Evolutionary conservation across 176 grass and related monocot genomes (phyloP).

Genomic region (Avena atlantica): DNA sequence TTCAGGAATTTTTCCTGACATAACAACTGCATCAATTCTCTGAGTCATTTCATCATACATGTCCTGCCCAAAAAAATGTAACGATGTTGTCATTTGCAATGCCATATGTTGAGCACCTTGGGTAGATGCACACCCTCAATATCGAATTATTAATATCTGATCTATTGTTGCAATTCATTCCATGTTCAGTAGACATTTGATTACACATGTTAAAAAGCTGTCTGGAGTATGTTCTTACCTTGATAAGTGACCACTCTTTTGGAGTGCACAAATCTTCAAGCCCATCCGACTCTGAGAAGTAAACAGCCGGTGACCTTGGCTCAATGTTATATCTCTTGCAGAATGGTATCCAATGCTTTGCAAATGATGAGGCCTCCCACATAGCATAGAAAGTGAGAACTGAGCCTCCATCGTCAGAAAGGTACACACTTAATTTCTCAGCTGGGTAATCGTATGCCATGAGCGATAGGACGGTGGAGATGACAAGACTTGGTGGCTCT

Average conservation of each 20-base stretch:
- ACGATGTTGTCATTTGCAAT: neutral
- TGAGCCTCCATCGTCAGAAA: slow-evolving; percentile 79
- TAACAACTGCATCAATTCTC: slow-evolving; percentile 47
- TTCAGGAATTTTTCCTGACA: slow-evolving; percentile 54
- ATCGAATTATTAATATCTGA: too few species aligned
- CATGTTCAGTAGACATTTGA: neutral
- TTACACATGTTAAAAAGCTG: neutral
- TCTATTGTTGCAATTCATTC: neutral
- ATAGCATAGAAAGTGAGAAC: slow-evolving; percentile 78
- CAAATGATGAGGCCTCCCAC: slow-evolving; percentile 64
- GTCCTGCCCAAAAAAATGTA: slow-evolving; percentile 40
- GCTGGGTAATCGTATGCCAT: slow-evolving; percentile 76
- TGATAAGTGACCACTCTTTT: slow-evolving; percentile 56
- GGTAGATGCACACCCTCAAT: neutral
- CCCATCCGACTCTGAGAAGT: slow-evolving; percentile 45
- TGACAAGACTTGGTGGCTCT: slow-evolving; percentile 73
- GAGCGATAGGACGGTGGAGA: slow-evolving; percentile 61
- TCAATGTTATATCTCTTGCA: slow-evolving; percentile 70
- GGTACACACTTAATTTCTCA: slow-evolving; percentile 65
- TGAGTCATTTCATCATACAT: slow-evolving; percentile 64
- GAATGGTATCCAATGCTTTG: slow-evolving; percentile 75
- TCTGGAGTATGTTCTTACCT: slow-evolving; percentile 32
- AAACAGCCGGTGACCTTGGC: slow-evolving; percentile 65
- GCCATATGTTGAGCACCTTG: neutral
- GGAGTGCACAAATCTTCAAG: neutral